Conservation (phyloP, 2,329 filamentous ascomycete species). For the Dactylellina drechsleri region DNA sequence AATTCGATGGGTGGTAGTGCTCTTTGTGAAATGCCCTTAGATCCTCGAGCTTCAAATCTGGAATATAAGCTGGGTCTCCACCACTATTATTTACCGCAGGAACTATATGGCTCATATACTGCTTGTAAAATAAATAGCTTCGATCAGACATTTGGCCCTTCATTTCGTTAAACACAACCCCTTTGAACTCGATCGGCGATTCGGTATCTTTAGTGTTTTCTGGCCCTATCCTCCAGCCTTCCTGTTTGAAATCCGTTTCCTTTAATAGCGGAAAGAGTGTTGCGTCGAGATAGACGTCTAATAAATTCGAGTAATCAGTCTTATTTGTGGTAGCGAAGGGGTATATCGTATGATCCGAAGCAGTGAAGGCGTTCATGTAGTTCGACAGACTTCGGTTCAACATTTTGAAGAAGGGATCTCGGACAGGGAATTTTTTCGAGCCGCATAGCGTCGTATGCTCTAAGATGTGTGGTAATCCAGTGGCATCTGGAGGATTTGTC, state of each 20-base stretch:
- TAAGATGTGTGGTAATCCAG: slow-evolving; percentile 93
- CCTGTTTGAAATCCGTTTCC: slow-evolving; percentile 90
- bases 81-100: slow-evolving; percentile 96
- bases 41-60: slow-evolving; percentile 90
- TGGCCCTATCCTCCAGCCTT: slow-evolving; percentile 95
- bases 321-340: slow-evolving; percentile 96
- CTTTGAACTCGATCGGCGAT: slow-evolving; percentile 84
- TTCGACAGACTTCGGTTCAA: slow-evolving; percentile 96
- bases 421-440: slow-evolving; percentile 96
- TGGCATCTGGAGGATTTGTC: slow-evolving; percentile 96
- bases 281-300: slow-evolving; percentile 96
- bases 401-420: slow-evolving; percentile 99
- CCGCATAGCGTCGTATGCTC: slow-evolving; percentile 98
- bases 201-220: slow-evolving; percentile 76
- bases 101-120: slow-evolving; percentile 93
- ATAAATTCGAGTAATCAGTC: slow-evolving; percentile 93
- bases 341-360: slow-evolving; percentile 95
- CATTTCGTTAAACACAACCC: slow-evolving; percentile 99
- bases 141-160: slow-evolving; percentile 99
- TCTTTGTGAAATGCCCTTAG: slow-evolving; percentile 86
- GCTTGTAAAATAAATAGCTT: slow-evolving; percentile 93
- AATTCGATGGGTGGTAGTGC: slow-evolving; percentile 97
- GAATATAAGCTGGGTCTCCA: slow-evolving; percentile 95
- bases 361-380: slow-evolving; percentile 99
- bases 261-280: slow-evolving; percentile 91